Evolutionary conservation across 2,329 filamentous ascomycete species (phyloP).

Genomic region (Seiridium cupressi): DNA sequence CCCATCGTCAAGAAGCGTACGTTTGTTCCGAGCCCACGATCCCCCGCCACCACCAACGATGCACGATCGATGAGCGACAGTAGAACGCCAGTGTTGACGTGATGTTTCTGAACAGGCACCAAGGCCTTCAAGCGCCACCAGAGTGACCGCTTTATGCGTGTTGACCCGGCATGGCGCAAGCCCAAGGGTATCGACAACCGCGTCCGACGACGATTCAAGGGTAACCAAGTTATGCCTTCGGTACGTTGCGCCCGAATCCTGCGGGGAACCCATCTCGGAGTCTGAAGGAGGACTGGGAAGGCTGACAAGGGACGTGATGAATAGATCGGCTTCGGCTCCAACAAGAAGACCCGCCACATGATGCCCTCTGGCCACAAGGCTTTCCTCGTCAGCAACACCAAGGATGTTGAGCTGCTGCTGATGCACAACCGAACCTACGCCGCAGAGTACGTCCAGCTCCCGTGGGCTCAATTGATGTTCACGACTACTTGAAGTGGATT

Average conservation of each 20-base stretch:
- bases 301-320: slow-evolving; percentile 7
- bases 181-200: slow-evolving; percentile 99
- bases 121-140: slow-evolving; percentile 97
- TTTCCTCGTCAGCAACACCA: slow-evolving; percentile 96
- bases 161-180: slow-evolving; percentile 93
- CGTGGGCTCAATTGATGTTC: not conserved
- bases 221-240: slow-evolving; percentile 95
- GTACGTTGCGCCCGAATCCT: slow-evolving; percentile 58
- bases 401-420: slow-evolving; percentile 94
- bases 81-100: slow-evolving; percentile 34
- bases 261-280: not conserved
- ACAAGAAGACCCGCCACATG: slow-evolving; percentile 99
- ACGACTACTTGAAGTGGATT: not conserved
- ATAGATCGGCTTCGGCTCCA: slow-evolving; percentile 97
- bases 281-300: not conserved
- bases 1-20: slow-evolving; percentile 99
- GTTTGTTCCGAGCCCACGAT: slow-evolving; percentile 41
- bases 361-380: slow-evolving; percentile 99
- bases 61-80: not conserved
- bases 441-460: slow-evolving; percentile 75
- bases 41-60: not conserved
- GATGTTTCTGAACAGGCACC: slow-evolving; percentile 62
- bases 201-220: slow-evolving; percentile 96
- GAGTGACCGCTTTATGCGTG: slow-evolving; percentile 93
- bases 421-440: slow-evolving; percentile 99